Conservation (phyloP, 805 yeast species). For the Candida ipomoeae region DNA sequence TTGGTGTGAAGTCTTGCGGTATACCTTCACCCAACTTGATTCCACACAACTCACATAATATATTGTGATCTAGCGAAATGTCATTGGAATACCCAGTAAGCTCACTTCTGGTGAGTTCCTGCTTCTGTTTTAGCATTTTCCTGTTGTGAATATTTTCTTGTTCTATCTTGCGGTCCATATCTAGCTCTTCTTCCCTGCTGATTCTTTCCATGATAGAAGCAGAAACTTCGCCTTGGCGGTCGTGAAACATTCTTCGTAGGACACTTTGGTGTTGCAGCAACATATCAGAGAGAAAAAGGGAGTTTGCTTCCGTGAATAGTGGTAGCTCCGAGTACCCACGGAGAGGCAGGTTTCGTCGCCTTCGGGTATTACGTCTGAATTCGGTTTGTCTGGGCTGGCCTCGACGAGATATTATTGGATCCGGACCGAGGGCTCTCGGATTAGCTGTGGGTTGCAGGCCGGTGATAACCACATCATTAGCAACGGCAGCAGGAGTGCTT, state of each 20-base stretch:
- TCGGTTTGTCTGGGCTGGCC: background rate
- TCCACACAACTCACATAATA: conserved; percentile 64
- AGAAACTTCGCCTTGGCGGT: conserved; percentile 12
- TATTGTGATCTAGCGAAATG: conserved; percentile 17
- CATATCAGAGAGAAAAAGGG: conserved; percentile 5
- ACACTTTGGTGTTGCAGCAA: conserved; percentile 7
- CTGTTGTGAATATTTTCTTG: conserved; percentile 30
- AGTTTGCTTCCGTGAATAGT: background rate
- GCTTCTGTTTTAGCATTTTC: conserved; percentile 27
- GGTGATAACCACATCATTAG: conserved; percentile 15
- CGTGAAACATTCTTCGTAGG: conserved; percentile 4
- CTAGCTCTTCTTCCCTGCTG: conserved; percentile 37
- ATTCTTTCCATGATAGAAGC: conserved; percentile 36
- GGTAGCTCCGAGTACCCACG: background rate
- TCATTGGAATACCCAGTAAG: conserved; percentile 28
- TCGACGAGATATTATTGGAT: background rate
- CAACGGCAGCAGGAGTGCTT: background rate
- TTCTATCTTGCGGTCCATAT: conserved; percentile 29
- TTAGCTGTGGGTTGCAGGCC: conserved; percentile 10
- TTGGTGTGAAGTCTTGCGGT: conserved; percentile 46
- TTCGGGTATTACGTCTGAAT: conserved; percentile 7
- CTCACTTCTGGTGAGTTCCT: conserved; percentile 22
- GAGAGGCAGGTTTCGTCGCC: conserved; percentile 8
- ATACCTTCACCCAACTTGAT: conserved; percentile 70
- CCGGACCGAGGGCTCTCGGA: background rate